These are phyloP conservation scores for Ascomycota sp. DNA, from an alignment of 2,329 filamentous ascomycete species.

Conservation along the genomic window DNA sequence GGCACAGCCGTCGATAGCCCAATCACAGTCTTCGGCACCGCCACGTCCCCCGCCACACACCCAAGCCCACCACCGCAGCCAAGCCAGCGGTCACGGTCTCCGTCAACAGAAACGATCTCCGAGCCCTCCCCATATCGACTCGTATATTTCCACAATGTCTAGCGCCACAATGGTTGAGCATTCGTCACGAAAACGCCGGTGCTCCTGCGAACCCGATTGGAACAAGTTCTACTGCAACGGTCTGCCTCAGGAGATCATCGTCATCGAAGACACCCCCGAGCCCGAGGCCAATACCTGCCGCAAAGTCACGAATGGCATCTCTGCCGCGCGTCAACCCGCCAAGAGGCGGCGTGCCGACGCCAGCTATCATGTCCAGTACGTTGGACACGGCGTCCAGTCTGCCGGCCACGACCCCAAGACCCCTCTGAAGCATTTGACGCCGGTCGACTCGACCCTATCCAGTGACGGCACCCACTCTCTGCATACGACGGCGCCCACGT, in stretches of 20 bases:
- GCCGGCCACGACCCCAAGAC: constrained; percentile 51
- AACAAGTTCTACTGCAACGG: constrained; percentile 30
- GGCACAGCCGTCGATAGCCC: constrained; percentile 2
- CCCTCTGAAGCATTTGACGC: constrained; percentile 44
- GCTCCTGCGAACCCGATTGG: constrained; percentile 41
- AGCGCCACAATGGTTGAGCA: constrained; percentile 9
- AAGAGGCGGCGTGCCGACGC: constrained; percentile 59
- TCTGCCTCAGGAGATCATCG: constrained; percentile 65
- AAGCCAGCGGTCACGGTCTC: constrained; percentile 6
- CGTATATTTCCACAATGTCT: constrained; percentile 5
- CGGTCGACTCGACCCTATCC: constrained; percentile 52
- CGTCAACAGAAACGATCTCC: constrained; percentile 3
- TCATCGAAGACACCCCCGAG: constrained; percentile 57
- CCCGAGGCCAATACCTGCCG: constrained; percentile 23
- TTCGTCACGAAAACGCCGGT: constrained; percentile 28
- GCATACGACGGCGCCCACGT: constrained; percentile 78
- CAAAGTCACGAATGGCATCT: constrained; percentile 16
- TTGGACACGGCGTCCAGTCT: too few species aligned
- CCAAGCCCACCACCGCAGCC: constrained; percentile 4
- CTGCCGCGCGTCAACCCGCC: constrained; percentile 27
- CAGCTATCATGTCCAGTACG: constrained; percentile 52
- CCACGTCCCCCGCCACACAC: constrained; percentile 13
- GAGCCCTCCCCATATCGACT: constrained; percentile 5
- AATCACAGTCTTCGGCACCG: constrained; percentile 10
- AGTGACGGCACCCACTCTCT: constrained; percentile 68